These are phyloP conservation scores for Passalora sequoiae DNA, from an alignment of 2,329 filamentous ascomycete species.

Conservation along the genomic window DNA sequence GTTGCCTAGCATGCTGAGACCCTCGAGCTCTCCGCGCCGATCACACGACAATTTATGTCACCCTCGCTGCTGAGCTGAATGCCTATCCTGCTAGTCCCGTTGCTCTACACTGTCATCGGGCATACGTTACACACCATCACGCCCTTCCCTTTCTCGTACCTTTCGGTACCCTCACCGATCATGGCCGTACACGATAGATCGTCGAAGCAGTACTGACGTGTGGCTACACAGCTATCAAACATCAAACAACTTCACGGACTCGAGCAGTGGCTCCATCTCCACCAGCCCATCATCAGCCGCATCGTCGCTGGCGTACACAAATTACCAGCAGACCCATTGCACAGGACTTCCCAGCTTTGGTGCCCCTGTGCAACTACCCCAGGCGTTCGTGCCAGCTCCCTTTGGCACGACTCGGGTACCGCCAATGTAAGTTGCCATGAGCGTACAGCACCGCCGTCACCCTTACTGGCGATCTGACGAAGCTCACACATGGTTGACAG, in stretches of 20 bases:
- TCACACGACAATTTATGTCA: slow-evolving; percentile 25
- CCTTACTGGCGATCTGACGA: slow-evolving; percentile 13
- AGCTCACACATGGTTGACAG: slow-evolving; percentile 29
- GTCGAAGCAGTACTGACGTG: neutral
- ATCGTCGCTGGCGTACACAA: slow-evolving; percentile 44
- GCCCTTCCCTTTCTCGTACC: slow-evolving; percentile 6
- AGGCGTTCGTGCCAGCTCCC: slow-evolving; percentile 38
- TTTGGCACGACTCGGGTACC: slow-evolving; percentile 38
- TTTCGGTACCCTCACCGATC: neutral
- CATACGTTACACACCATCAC: slow-evolving; percentile 24
- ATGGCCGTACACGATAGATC: neutral
- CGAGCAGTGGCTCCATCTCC: slow-evolving; percentile 51
- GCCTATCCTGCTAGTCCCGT: slow-evolving; percentile 8
- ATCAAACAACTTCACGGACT: slow-evolving; percentile 50
- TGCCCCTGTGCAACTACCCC: slow-evolving; percentile 32
- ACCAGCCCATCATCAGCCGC: slow-evolving; percentile 49
- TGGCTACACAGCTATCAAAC: slow-evolving; percentile 45
- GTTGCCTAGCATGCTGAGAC: slow-evolving; percentile 19
- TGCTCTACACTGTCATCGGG: slow-evolving; percentile 17
- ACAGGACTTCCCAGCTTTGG: slow-evolving; percentile 33
- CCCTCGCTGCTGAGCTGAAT: slow-evolving; percentile 16
- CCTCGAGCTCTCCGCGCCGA: slow-evolving; percentile 13
- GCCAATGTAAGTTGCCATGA: slow-evolving; percentile 41
- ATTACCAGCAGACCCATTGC: slow-evolving; percentile 35
- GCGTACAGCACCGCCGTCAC: slow-evolving; percentile 18